Evolutionary conservation across 148 eudicot genomes (phyloP).

Genomic region (Chenopodium formosanum): DNA sequence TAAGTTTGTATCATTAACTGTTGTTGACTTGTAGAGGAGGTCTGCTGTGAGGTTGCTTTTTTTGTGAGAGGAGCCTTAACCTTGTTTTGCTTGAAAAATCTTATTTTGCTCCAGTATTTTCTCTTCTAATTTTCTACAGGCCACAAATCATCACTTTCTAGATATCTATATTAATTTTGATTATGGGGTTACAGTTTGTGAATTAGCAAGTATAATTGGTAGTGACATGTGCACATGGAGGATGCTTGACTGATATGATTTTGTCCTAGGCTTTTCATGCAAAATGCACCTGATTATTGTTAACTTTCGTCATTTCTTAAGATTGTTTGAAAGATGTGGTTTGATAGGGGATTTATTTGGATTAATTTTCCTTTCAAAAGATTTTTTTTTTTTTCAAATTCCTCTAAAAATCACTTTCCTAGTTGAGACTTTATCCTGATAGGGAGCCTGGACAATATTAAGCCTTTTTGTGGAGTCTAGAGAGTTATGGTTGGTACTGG

Average conservation of each 20-base stretch:
- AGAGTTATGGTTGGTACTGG: background rate
- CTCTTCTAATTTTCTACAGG: background rate
- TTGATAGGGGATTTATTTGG: background rate
- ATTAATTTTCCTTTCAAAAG: too few relatives aligned
- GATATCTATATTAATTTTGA: background rate
- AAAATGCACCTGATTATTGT: background rate
- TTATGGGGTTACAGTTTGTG: background rate
- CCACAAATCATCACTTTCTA: background rate
- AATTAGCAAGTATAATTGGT: background rate
- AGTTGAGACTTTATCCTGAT: background rate
- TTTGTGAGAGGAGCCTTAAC: background rate
- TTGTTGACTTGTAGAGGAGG: background rate
- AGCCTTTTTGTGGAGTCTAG: background rate
- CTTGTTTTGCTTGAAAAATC: background rate
- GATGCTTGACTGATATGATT: background rate
- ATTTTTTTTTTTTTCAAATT: too few relatives aligned
- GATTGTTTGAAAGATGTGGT: background rate
- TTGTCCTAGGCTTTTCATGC: background rate
- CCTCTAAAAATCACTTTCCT: too few relatives aligned
- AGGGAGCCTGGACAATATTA: background rate
- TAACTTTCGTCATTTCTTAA: background rate
- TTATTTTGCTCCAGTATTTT: background rate
- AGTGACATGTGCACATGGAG: background rate
- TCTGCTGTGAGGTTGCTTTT: background rate
- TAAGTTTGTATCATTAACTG: too few relatives aligned